Base-by-base conservation (phyloP, 1,284 basidiomycete species). In the Schizophyllum commune region DNA sequence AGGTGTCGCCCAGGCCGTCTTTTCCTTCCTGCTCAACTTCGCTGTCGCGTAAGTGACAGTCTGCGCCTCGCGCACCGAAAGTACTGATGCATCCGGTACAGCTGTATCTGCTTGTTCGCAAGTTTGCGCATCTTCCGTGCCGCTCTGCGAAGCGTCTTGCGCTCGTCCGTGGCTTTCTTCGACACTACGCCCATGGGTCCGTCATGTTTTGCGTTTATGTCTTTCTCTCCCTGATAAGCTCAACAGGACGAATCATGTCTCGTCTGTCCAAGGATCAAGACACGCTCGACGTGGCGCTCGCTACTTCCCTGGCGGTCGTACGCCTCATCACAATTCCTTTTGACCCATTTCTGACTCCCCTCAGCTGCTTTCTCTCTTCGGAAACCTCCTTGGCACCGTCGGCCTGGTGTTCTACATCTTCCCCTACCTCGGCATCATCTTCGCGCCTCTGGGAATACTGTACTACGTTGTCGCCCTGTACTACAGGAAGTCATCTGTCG, bases 151-250 rank as follows among this genome's bases (percentile, higher is more conserved):
- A 77, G 77, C 20, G 83, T 93, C 8, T 72, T 91, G 21, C 74
- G 78, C 9, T 89, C 90, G 0, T 89, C 91, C 0, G 75, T 88
- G 55, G 80, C 85, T 3, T 93, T 91, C 74, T 94, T 93, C 69
- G 92, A 95, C 66, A 89, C 86, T 0, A 94, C 91, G 0, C 92
- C 92, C 0, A 81, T 89, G 61, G 92, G 92, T 73, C n/a, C n/a
- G n/a, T n/a, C n/a, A n/a, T n/a, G n/a, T n/a, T n/a, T n/a, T n/a
- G n/a, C n/a, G n/a, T n/a, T n/a, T n/a, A n/a, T n/a, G n/a, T n/a
- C n/a, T n/a, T n/a, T n/a, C n/a, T n/a, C n/a, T n/a, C n/a, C 3
- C 27, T 27, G 3, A 27, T 27, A 5, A 3, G 5, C 54, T 59
- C 17, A 21, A 53, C 63, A 85, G 79, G 88, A 64, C 75, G 84